Base-by-base conservation (phyloP, 2,329 filamentous ascomycete genomes). In the Verticillium albo-atrum region DNA sequence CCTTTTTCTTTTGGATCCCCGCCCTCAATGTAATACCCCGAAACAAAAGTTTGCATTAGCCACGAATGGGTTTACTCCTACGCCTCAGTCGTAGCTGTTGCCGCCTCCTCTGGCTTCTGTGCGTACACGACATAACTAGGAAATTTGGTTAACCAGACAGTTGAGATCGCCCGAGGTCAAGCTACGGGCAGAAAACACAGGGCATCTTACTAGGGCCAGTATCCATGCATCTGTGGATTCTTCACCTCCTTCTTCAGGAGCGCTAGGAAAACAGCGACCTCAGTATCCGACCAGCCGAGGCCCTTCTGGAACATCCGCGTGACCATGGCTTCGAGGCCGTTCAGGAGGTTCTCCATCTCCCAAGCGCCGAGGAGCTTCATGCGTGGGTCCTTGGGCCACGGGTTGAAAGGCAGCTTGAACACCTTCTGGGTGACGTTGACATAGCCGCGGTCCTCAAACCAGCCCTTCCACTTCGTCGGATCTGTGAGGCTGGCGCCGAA, bases 351-450 rank as follows among this genome's bases (percentile, higher is more conserved):
- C 28, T 61, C 58, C 62, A 60, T 58, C 58, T 63, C 59, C 55
- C 54, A 62, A 3, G 61, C 65, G 14, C 65, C 66, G 12, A 67
- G 60, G 17, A 65, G 62, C 59, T 67, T 67, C 23, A 66, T 60
- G n/a, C 66, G 60, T 51, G 62, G 57, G 55, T 83, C 77, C 56
- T 70, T 75, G 0, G 80, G 73, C 82, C 81, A 84, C 0, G 71
- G 68, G 17, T 77, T 79, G 6, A 79, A 73, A 0, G 82, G 81
- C 9, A 82, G 69, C 65, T 81, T 78, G 63, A 75, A 72, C 6
- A 71, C 68, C 20, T 68, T 65, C 32, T 75, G 72, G 3, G 67
- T 66, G 4, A 80, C 68, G 57, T 79, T 74, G 20, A 72, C 66
- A 52, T 77, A 81, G 0, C 78, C 79, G 1, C 62, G 62, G 3